Evolutionary conservation across 306 rosid genomes (phyloP), one percentile per base, ranked within the genome.

Genomic region (Echinosophora koreensis): DNA sequence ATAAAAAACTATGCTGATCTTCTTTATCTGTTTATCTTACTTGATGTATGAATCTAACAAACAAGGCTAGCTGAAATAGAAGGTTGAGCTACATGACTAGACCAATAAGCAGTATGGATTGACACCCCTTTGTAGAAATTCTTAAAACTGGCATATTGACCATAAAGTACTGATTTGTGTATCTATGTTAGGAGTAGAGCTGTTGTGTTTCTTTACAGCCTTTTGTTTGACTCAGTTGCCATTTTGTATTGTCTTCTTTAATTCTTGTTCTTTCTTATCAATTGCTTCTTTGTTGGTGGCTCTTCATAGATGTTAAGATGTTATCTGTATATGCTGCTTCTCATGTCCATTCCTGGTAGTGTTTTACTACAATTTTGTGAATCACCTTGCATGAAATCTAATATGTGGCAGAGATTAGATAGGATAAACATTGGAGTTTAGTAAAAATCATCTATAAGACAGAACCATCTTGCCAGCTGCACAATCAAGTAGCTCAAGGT

Each of bases 351-450:
- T 34, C 17, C 14, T 49, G 56, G 49, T 58, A 8, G 30, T 27
- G 32, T 30, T 71, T 47, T 66, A 34, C 67, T 6, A 49, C 67
- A 77, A n/a, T 37, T 65, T 66, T 30, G 74, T 54, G 32, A n/a
- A 51, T 74, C 34, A 10, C 15, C 62, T 34, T 47, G 2, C 13
- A 7, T 35, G 17, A 35, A 47, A 46, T 34, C 41, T 37, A 34
- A 64, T 50, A 32, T 58, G 34, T 8, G n/a, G 22, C 6, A 42
- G 17, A 10, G 55, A 32, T 32, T 28, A 35, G 30, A 77, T 28
- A 14, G 17, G 27, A 65, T 32, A 34, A 14, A 61, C 70, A 41
- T 28, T 15, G 14, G 52, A 65, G 5, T 68, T 7, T 16, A 8
- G 15, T 46, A 37, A 30, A 46, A 70, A 55, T 35, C 60, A 5